Conservation (phyloP, 306 rosid genomes). For the Malus orientalis region DNA sequence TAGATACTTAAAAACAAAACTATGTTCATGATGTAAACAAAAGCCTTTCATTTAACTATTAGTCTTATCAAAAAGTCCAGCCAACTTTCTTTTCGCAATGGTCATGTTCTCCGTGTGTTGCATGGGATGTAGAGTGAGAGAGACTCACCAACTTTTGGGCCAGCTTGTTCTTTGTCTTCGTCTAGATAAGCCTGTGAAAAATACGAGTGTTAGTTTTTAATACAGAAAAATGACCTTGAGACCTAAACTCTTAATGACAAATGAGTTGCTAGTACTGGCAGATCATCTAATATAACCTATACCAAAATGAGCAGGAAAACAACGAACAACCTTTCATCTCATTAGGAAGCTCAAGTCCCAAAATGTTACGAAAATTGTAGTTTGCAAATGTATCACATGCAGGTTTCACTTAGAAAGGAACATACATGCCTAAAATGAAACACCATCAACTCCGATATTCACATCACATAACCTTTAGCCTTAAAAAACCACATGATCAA, state of each 20-base stretch:
- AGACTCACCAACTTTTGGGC: conserved; percentile 45
- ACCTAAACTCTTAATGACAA: neutral
- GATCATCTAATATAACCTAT: neutral
- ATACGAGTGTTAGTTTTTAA: neutral
- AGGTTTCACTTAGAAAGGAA: neutral
- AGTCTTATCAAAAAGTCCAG: neutral
- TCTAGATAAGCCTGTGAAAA: conserved; percentile 46
- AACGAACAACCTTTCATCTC: neutral
- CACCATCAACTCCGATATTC: neutral
- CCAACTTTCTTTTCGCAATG: neutral
- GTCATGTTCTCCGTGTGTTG: neutral
- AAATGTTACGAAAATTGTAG: neutral
- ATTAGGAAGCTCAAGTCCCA: neutral
- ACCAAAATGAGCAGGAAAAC: neutral
- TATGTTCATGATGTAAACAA: neutral
- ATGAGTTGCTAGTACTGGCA: neutral
- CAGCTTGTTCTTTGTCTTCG: conserved; percentile 29
- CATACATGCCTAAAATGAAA: too few relatives aligned
- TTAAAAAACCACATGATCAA: neutral
- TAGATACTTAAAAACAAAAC: neutral
- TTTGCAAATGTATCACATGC: neutral
- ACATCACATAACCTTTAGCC: neutral
- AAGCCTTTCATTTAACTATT: neutral
- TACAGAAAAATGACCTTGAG: neutral
- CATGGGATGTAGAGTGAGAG: neutral